These are phyloP conservation scores for Conoideocrella luteorostrata DNA, from an alignment of 2,329 filamentous ascomycete species.

Conservation along the genomic window DNA sequence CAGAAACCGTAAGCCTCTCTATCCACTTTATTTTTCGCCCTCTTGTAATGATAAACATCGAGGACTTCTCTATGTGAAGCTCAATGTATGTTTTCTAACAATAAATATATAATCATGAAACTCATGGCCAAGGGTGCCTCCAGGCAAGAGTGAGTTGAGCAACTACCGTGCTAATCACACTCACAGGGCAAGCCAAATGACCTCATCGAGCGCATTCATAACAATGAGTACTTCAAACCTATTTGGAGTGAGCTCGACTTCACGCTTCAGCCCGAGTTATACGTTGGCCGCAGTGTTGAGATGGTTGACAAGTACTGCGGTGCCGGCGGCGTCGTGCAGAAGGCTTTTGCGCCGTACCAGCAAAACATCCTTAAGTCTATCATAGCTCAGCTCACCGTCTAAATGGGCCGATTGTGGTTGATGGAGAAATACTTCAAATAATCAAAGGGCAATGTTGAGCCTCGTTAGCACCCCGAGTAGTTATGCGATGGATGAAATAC, in stretches of 20 bases:
- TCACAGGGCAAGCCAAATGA: constrained; percentile 65
- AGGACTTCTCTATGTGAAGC: not conserved
- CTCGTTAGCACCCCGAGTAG: too few species aligned
- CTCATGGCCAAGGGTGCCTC: constrained; percentile 64
- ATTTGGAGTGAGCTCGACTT: constrained; percentile 63
- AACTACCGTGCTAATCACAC: not conserved
- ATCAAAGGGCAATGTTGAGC: too few species aligned
- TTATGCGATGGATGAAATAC: too few species aligned
- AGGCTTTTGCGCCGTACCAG: constrained; percentile 31
- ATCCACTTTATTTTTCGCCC: not conserved
- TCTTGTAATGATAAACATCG: not conserved
- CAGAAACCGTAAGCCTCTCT: constrained; percentile 22
- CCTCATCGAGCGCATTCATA: constrained; percentile 69
- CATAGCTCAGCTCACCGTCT: constrained; percentile 9
- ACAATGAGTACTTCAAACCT: constrained; percentile 66
- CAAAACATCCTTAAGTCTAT: constrained; percentile 22
- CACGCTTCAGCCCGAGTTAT: constrained; percentile 57
- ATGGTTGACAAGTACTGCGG: constrained; percentile 42
- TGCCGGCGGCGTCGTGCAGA: constrained; percentile 29
- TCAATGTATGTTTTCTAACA: constrained; percentile 2
- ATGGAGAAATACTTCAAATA: too few species aligned
- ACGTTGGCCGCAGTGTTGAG: constrained; percentile 36
- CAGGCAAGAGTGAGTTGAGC: constrained; percentile 52
- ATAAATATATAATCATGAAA: constrained; percentile 62
- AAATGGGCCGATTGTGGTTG: too few species aligned